Evolutionary conservation across 2,329 filamentous ascomycete genomes (phyloP).

Genomic region (Apiospora sp.): DNA sequence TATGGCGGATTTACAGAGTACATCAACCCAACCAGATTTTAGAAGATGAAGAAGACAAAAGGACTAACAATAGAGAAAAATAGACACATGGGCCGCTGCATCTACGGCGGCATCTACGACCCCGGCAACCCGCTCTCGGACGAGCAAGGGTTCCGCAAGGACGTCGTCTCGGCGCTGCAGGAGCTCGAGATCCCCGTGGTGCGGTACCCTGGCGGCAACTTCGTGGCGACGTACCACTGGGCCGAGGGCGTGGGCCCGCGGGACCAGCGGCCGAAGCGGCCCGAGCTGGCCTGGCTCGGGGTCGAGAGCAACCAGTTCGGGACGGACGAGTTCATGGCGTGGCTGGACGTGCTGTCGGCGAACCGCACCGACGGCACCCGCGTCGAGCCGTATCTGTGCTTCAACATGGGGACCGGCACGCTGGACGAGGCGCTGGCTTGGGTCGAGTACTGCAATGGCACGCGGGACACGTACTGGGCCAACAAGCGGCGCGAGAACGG

Average conservation of each 20-base stretch:
- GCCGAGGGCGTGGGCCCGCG: conserved; percentile 79
- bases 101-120: conserved; percentile 87
- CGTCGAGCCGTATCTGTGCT: conserved; percentile 79
- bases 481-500: conserved; percentile 81
- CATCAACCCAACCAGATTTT: conserved; percentile 16
- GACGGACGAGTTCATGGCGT: conserved; percentile 86
- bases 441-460: conserved; percentile 88
- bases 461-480: conserved; percentile 80
- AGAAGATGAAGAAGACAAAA: background rate
- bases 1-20: conserved; percentile 88
- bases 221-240: conserved; percentile 87
- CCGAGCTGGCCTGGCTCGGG: conserved; percentile 82
- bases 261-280: conserved; percentile 70
- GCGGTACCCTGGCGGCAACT: conserved; percentile 85
- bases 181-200: conserved; percentile 80
- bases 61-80: background rate
- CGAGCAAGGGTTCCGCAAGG: conserved; percentile 77
- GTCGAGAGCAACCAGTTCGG: conserved; percentile 82
- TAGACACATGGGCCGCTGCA: conserved; percentile 88
- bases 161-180: conserved; percentile 77
- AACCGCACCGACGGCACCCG: conserved; percentile 57
- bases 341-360: conserved; percentile 74
- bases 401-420: conserved; percentile 83
- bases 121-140: conserved; percentile 78
- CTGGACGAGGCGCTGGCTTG: conserved; percentile 69